These are phyloP conservation scores for Pyrenochaeta sp. DNA, from an alignment of 2,329 filamentous ascomycete species.

Conservation along the genomic window DNA sequence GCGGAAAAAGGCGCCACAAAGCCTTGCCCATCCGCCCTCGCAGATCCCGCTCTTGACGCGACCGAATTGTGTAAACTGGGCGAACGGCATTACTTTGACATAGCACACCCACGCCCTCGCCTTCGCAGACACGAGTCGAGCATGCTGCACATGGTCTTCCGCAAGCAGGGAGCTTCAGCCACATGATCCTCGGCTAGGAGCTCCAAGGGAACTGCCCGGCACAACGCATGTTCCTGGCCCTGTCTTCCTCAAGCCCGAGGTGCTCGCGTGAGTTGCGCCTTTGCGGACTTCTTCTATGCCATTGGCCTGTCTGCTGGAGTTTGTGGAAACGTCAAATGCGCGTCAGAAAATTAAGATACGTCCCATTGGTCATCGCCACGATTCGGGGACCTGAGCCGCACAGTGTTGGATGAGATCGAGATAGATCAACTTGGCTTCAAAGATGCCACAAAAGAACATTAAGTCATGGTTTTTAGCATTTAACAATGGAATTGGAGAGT, in stretches of 20 bases:
- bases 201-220: constrained; percentile 8
- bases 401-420: too few species aligned
- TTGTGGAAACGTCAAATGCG: constrained; percentile 18
- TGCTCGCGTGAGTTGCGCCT: constrained; percentile 29
- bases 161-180: constrained; percentile 27
- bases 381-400: neutral
- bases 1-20: constrained; percentile 23
- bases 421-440: too few species aligned
- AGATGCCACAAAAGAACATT: too few species aligned
- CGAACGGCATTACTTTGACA: constrained; percentile 6
- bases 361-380: constrained; percentile 16
- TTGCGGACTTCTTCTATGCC: constrained; percentile 9
- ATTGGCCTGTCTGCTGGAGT: constrained; percentile 9
- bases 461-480: constrained; percentile 4
- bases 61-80: constrained; percentile 18
- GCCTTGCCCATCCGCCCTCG: neutral
- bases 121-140: neutral
- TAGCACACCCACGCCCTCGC: constrained; percentile 2
- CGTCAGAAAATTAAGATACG: constrained; percentile 30
- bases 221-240: constrained; percentile 17
- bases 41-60: constrained; percentile 24
- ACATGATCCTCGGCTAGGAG: constrained; percentile 28
- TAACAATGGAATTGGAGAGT: neutral
- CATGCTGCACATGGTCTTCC: constrained; percentile 10
- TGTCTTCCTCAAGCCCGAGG: constrained; percentile 34